phyloP scores from a whole-genome alignment of 2,329 filamentous ascomycete genomes.

The Penicillium sp. region DNA sequence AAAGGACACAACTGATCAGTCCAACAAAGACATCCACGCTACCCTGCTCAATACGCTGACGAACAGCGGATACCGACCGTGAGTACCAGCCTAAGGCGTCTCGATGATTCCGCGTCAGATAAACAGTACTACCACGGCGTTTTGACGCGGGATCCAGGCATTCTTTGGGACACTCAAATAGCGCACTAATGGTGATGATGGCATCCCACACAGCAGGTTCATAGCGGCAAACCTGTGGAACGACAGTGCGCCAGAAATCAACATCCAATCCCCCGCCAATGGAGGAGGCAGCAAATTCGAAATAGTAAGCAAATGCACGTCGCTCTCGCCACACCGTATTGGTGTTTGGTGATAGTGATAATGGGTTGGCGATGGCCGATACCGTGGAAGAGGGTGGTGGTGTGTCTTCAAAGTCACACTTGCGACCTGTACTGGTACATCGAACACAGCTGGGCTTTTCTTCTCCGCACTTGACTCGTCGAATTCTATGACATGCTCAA shows the following conservation, averaged over 20 bases:
- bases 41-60: slow-evolving; percentile 25
- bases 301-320: slow-evolving; percentile 41
- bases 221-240: slow-evolving; percentile 36
- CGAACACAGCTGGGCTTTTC: slow-evolving; percentile 32
- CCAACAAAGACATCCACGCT: slow-evolving; percentile 28
- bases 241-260: slow-evolving; percentile 36
- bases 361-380: slow-evolving; percentile 1
- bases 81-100: slow-evolving; percentile 34
- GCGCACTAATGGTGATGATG: slow-evolving; percentile 36
- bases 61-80: slow-evolving; percentile 29
- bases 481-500: slow-evolving; percentile 23
- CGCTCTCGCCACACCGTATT: slow-evolving; percentile 33
- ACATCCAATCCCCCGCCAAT: slow-evolving; percentile 36
- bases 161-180: slow-evolving; percentile 32
- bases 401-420: slow-evolving; percentile 32
- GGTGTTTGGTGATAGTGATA: slow-evolving; percentile 24
- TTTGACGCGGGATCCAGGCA: slow-evolving; percentile 6
- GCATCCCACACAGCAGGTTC: slow-evolving; percentile 42
- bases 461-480: slow-evolving; percentile 37
- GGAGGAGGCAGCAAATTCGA: slow-evolving; percentile 30
- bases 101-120: slow-evolving; percentile 20
- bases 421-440: slow-evolving; percentile 32
- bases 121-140: neutral
- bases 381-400: neutral
- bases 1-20: slow-evolving; percentile 33